A percentile compares a stretch with the other conserved stretches of the same genome.
Conservation (phyloP, 176 grass and related monocot genomes). For the Guadua angustifolia region DNA sequence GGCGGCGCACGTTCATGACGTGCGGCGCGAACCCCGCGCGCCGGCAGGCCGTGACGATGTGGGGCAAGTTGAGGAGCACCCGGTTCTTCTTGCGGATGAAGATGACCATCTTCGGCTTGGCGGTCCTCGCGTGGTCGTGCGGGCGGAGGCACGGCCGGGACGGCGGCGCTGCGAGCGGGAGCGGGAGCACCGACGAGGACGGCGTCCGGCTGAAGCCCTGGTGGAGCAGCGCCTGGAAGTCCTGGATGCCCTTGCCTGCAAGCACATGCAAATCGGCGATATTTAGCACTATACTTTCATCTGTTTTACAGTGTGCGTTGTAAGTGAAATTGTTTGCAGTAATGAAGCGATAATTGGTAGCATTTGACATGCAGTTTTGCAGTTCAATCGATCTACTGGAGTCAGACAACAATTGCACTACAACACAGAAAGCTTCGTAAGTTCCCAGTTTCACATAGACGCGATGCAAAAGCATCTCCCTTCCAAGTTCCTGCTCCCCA, state of each 20-base stretch:
- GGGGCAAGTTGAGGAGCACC: conserved; percentile 67
- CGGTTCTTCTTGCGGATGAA: conserved; percentile 86
- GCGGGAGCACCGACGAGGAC: background rate
- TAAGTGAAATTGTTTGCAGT: background rate
- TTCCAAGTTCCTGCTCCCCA: background rate
- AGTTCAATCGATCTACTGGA: background rate
- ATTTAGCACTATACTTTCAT: background rate
- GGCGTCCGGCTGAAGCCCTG: conserved; percentile 60
- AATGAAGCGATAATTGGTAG: background rate
- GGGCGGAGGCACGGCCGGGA: conserved; percentile 41
- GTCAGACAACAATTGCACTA: background rate
- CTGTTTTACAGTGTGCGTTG: background rate
- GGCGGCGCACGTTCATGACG: conserved; percentile 71
- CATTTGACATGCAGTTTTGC: background rate
- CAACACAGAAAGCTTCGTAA: background rate
- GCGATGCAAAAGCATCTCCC: background rate
- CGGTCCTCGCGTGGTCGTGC: conserved; percentile 28
- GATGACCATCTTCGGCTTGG: conserved; percentile 77
- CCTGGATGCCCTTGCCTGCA: conserved; percentile 72
- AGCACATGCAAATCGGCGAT: background rate
- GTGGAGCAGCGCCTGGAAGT: conserved; percentile 77
- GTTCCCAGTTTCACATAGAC: background rate
- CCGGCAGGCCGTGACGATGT: conserved; percentile 71
- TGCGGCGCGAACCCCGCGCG: conserved; percentile 83
- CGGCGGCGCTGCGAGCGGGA: conserved; percentile 41